Base-by-base conservation (phyloP, 495 filamentous ascomycete species). In the Penicillium herquei region DNA sequence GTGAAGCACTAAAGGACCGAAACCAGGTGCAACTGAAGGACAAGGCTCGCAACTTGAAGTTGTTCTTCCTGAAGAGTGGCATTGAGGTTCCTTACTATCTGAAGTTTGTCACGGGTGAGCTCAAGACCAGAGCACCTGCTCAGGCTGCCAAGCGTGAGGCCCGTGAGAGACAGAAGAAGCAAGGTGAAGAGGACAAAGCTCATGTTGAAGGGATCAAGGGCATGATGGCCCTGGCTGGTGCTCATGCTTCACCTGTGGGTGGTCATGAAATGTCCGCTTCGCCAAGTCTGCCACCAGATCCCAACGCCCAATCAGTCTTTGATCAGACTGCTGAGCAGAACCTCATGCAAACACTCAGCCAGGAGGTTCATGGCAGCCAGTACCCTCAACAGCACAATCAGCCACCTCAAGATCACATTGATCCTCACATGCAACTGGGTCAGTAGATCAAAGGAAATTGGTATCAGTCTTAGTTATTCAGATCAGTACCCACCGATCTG, bases 1-100 rank as follows among this genome's bases (percentile, higher is more conserved):
- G 87, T 47, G 87, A 94, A 57, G 87, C 90, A 6, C 77, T 98
- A 35, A 96, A 95, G 61, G 93, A 96, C 61, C 84, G 92, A 39
- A 96, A 92, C 47, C 92, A 98, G 66, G 93, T 97, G 0, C 92
- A 97, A 64, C 78, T 97, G 12, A 97, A 97, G 65, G 92, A 98
- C 65, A 98, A 98, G 68, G 92, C 92, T 8, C 80, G 92, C 35
- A 98, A 98, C 54, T 69, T 98, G 52, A 98, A 98, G 69, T 80
- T 98, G 0, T 96, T 96, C 74, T 96, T 96, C 70, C 75, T 98
- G 49, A 98, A 98, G 74, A 93, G 87, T 26, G 88, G 88, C 13
- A 92, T 90, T 13, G 93, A 98, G 66, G 93, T 98, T 55, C 92
- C 92, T 0, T 90, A 90, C 62, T 95, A 95, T 56, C 76, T 98